A percentile compares a stretch with the other conserved stretches of the same genome.
Evolutionary conservation across 345 rosid species (phyloP).

Genomic region (Eucalyptus sp.): DNA sequence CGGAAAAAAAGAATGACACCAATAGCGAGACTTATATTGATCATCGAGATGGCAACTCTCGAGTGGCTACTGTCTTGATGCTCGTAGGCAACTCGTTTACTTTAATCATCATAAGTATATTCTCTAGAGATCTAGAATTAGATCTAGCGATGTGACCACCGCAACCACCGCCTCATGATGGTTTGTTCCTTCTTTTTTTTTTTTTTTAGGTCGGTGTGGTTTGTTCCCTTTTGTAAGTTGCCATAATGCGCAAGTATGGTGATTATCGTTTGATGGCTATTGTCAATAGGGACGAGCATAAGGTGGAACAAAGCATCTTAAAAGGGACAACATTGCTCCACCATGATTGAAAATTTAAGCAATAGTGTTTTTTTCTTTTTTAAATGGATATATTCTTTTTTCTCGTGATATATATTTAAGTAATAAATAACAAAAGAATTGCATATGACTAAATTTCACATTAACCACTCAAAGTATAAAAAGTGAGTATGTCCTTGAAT

Average conservation of each 20-base stretch:
- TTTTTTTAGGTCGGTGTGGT: neutral
- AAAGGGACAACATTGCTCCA: neutral
- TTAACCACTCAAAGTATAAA: neutral
- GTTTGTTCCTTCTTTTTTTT: neutral
- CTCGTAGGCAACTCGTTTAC: accelerated
- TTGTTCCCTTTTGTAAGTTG: neutral
- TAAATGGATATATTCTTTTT: neutral
- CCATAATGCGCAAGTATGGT: neutral
- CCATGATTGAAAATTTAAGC: neutral
- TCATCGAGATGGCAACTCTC: neutral
- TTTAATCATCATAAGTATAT: neutral
- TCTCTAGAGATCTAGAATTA: neutral
- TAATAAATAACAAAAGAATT: neutral
- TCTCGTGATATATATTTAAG: neutral
- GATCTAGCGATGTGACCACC: neutral
- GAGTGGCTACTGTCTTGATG: neutral
- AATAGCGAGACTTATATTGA: neutral
- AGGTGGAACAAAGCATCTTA: neutral
- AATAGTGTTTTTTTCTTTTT: neutral
- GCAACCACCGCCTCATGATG: neutral
- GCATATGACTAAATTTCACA: neutral
- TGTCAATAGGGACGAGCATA: neutral
- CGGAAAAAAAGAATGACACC: neutral
- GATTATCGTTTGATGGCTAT: neutral
- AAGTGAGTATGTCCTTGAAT: neutral